Percentiles rank a stretch among this genome's conserved stretches.
Conservation (phyloP, 352 stramenopile genomes). For the Blastocystis sp. region DNA sequence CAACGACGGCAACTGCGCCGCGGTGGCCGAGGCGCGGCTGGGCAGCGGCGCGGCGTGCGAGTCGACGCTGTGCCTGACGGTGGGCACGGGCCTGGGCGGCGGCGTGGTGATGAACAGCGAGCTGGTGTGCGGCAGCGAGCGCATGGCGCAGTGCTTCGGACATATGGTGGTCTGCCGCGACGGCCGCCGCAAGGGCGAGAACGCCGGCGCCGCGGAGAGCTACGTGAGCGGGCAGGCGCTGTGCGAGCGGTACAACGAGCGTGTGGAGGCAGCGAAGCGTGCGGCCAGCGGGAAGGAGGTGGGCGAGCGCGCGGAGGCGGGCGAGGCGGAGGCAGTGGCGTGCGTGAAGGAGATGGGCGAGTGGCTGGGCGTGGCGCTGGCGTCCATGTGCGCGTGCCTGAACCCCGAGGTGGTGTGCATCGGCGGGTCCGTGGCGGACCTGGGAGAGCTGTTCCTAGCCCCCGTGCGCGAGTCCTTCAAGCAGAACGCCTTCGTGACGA, state of each 20-base stretch:
- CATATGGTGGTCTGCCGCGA: constrained; percentile 46
- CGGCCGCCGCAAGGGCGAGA: constrained; percentile 54
- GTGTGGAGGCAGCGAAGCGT: neutral
- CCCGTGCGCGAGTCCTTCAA: constrained; percentile 34
- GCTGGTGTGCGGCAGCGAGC: constrained; percentile 37
- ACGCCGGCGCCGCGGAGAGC: constrained; percentile 47
- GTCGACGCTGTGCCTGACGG: constrained; percentile 50
- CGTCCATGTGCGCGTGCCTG: constrained; percentile 66
- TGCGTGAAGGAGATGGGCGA: constrained; percentile 45
- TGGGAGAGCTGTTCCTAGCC: constrained; percentile 52
- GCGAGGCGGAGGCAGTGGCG: constrained; percentile 30
- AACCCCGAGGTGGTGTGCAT: constrained; percentile 62
- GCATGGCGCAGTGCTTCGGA: constrained; percentile 68
- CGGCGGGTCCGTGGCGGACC: constrained; percentile 54
- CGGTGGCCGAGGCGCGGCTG: constrained; percentile 49
- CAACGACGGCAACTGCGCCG: constrained; percentile 63
- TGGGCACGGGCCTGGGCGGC: constrained; percentile 66
- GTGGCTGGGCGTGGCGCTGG: constrained; percentile 54
- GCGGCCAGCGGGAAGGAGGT: constrained; percentile 55
- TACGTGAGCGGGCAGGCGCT: constrained; percentile 50
- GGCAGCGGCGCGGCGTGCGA: constrained; percentile 15
- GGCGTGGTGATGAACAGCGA: constrained; percentile 28
- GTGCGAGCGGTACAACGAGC: constrained; percentile 58
- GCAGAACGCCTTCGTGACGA: constrained; percentile 48
- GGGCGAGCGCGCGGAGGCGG: constrained; percentile 27